Evolutionary conservation across 768 basidiomycete species (phyloP).

Genomic region (Sporobolomyces phaffii): DNA sequence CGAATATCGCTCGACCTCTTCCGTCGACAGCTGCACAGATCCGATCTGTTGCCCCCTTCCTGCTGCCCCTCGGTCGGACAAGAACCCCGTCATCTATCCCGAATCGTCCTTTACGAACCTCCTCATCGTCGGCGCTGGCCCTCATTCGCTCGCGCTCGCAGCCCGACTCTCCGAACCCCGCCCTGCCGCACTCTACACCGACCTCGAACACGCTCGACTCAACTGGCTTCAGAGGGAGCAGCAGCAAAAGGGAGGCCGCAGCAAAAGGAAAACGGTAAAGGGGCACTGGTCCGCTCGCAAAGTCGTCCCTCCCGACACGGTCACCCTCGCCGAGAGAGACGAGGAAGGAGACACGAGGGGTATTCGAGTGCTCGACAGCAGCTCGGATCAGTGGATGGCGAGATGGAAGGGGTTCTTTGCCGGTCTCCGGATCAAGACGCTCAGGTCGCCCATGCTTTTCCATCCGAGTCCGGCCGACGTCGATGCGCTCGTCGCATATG

Average conservation of each 20-base stretch:
- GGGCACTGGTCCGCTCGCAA: slow-evolving; percentile 19
- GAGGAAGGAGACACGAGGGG: background rate
- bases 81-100: background rate
- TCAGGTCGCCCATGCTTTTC: slow-evolving; percentile 43
- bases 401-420: slow-evolving; percentile 38
- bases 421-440: slow-evolving; percentile 35
- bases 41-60: background rate
- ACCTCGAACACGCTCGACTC: slow-evolving; percentile 42
- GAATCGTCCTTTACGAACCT: slow-evolving; percentile 27
- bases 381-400: slow-evolving; percentile 14
- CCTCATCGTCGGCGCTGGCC: slow-evolving; percentile 41
- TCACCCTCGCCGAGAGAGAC: slow-evolving; percentile 12
- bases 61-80: background rate
- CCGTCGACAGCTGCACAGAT: slow-evolving; percentile 3
- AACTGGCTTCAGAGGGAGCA: slow-evolving; percentile 38
- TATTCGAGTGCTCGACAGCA: slow-evolving; percentile 36
- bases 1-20: background rate
- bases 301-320: slow-evolving; percentile 5
- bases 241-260: background rate
- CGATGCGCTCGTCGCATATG: slow-evolving; percentile 40
- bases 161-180: slow-evolving; percentile 37
- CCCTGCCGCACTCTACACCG: slow-evolving; percentile 41
- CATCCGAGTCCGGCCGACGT: slow-evolving; percentile 40
- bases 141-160: slow-evolving; percentile 41
- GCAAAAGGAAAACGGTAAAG: slow-evolving; percentile 21